Evolutionary conservation across 2,329 filamentous ascomycete genomes (phyloP).

Genomic region (Trichoderma koningiopsis): DNA sequence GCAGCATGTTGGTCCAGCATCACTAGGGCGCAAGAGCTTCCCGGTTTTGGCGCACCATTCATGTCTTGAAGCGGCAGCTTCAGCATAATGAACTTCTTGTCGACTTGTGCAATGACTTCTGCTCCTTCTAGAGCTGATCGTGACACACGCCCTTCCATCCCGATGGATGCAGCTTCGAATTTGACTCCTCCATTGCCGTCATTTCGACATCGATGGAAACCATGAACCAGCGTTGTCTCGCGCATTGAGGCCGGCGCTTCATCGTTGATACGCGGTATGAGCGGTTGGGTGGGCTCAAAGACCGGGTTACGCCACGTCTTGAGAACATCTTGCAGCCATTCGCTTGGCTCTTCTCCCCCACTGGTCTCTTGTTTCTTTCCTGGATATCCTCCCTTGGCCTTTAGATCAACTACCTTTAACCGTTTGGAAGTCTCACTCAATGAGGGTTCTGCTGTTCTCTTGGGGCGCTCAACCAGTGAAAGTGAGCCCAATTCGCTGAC

Average conservation of each 20-base stretch:
- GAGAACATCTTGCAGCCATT: constrained; percentile 65
- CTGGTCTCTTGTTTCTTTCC: neutral
- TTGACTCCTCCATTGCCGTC: constrained; percentile 29
- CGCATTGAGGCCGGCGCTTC: constrained; percentile 13
- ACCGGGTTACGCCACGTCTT: constrained; percentile 74
- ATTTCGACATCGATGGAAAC: constrained; percentile 15
- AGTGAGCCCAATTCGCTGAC: neutral
- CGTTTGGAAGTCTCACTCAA: neutral
- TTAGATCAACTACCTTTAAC: neutral
- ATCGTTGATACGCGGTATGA: constrained; percentile 47
- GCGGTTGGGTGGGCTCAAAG: constrained; percentile 57
- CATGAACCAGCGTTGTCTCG: neutral
- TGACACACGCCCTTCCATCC: constrained; percentile 55
- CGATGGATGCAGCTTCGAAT: constrained; percentile 37
- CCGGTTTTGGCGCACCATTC: neutral
- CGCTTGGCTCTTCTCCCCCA: constrained; percentile 32
- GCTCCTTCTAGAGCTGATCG: constrained; percentile 62
- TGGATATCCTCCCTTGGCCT: neutral
- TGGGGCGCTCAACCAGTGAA: neutral
- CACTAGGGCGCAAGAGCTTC: constrained; percentile 59
- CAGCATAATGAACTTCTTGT: constrained; percentile 83
- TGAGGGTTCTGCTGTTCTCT: neutral
- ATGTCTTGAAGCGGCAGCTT: constrained; percentile 48
- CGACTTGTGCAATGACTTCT: constrained; percentile 77
- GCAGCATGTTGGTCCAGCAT: constrained; percentile 94